phyloP scores from a whole-genome alignment of 164 flowering plant genomes.

The Aristolochia contorta region DNA sequence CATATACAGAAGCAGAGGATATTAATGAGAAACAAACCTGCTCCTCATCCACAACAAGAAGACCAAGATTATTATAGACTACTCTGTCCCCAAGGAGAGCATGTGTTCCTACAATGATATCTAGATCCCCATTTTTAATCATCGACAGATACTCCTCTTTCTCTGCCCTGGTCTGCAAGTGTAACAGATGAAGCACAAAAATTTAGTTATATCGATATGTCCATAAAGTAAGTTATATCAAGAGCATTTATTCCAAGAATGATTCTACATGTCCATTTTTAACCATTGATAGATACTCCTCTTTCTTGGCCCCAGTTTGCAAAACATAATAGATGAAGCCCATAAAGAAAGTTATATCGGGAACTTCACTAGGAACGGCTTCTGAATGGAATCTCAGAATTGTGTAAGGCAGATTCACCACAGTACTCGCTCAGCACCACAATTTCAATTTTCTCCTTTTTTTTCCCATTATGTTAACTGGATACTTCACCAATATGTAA shows the following conservation, averaged over 20 bases:
- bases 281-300: constrained; percentile 61
- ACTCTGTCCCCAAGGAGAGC: constrained; percentile 92
- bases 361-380: constrained; percentile 6
- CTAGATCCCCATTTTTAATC: constrained; percentile 72
- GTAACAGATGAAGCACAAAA: constrained; percentile 5
- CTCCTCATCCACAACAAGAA: constrained; percentile 96
- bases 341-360: constrained; percentile 8
- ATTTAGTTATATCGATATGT: not conserved
- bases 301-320: constrained; percentile 76
- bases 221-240: not conserved
- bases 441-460: too few species aligned
- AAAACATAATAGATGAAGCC: constrained; percentile 2
- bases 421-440: too few species aligned
- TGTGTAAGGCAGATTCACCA: too few species aligned
- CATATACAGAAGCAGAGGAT: not conserved
- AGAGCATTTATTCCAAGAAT: constrained; percentile 95
- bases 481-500: too few species aligned
- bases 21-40: constrained; percentile 48
- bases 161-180: constrained; percentile 73
- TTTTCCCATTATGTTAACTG: too few species aligned
- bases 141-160: constrained; percentile 62
- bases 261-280: constrained; percentile 67
- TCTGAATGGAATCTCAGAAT: too few species aligned
- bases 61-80: constrained; percentile 82
- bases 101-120: constrained; percentile 94